A percentile compares a stretch with the other conserved stretches of the same genome.
These are phyloP conservation scores for Coemansia sp. DNA, from an alignment of 192 early-diverging fungal genomes.

Conservation along the genomic window DNA sequence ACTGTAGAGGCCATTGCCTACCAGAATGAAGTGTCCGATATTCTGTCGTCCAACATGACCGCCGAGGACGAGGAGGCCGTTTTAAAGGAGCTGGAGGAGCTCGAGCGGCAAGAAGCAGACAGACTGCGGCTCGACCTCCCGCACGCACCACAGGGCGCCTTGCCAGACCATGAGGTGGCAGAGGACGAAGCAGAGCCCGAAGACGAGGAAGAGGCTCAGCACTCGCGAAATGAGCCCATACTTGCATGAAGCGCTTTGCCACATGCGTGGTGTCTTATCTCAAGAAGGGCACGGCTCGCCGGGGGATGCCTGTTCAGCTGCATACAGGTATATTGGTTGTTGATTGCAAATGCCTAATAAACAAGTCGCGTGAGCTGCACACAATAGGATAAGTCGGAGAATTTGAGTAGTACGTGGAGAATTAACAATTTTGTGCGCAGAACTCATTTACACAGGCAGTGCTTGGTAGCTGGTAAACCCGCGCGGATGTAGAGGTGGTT, in stretches of 20 bases:
- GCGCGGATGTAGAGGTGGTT: conserved; percentile 28
- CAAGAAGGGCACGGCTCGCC: no score
- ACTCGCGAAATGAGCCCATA: conserved; percentile 27
- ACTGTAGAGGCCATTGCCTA: conserved; percentile 94
- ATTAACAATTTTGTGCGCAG: neutral
- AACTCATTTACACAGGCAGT: no score
- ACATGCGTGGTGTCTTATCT: neutral
- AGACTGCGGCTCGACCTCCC: conserved; percentile 24
- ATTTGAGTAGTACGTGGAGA: neutral
- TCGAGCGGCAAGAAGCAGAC: conserved; percentile 50
- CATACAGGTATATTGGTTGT: neutral
- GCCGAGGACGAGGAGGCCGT: conserved; percentile 86
- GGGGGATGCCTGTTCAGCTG: neutral
- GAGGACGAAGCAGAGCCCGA: conserved; percentile 3
- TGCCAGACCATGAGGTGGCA: conserved; percentile 9
- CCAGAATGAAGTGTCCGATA: conserved; percentile 74
- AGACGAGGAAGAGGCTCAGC: conserved; percentile 5
- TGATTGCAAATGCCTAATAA: neutral
- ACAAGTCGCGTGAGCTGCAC: neutral
- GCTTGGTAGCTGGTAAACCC: conserved; percentile 4
- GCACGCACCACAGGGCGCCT: conserved; percentile 17
- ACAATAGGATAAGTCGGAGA: neutral
- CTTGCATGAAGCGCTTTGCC: conserved; percentile 18
- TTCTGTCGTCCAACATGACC: conserved; percentile 71
- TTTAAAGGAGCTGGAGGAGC: conserved; percentile 70